Evolutionary conservation across 306 rosid species (phyloP), one percentile per base, ranked within the genome.

Genomic region (Cicer pinnatifidum): DNA sequence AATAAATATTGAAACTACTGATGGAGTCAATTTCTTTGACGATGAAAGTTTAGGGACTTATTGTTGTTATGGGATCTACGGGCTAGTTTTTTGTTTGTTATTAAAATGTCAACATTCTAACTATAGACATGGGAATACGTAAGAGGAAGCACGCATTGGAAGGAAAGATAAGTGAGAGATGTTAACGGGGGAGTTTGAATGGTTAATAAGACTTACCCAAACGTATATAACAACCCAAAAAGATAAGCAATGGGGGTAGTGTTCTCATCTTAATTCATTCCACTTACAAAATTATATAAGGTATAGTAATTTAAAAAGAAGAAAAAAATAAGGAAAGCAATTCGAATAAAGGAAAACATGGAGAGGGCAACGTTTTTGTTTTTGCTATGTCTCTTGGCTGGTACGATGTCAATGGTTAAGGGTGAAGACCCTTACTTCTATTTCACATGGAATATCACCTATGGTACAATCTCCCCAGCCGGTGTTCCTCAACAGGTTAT

Each of bases 401-500:
- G 81, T 41, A 50, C 80, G 5, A 67, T 72, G 11, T 76, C 62
- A 12, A 8, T 20, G 8, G 84, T 78, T 1, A 56, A 7, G 6
- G 80, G 80, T 67, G 98, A 82, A 83, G 97, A 93, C 13, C 98
- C 98, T 69, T 84, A 85, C 57, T 69, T 89, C 2, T 87, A 4
- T 76, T 89, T 85, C 81, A 81, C 86, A 9, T 93, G 98, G 98
- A 82, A 91, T 0, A 73, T 93, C 17, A 88, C 90, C 9, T 86
- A 91, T 45, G 98, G 97, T 11, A 86, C 96, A 43, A 20, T 89
- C 11, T 85, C 97, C 35, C 98, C 97, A 0, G 56, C 89, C 4
- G 98, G 97, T 16, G 86, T 84, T 0, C 97, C 97, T 0, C 94
- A 91, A n/a, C 97, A 91, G 72, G 96, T 80, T 37, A 93, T 93